Conservation (phyloP, 345 rosid genomes). For the Rhodamnia argentea region DNA sequence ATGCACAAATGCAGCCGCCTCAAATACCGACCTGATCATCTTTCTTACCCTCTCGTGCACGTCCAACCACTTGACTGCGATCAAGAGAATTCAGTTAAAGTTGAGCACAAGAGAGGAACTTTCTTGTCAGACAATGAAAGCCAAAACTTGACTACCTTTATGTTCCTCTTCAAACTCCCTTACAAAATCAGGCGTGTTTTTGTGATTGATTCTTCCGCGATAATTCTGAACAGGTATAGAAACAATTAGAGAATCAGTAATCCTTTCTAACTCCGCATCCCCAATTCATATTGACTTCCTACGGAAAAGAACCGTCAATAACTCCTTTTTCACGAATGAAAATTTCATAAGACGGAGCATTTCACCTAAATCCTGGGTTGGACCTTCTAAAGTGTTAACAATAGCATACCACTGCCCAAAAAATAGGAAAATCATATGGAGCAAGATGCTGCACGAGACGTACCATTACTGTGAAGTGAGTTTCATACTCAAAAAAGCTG, state of each 20-base stretch:
- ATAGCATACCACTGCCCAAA: neutral
- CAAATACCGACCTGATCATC: slow-evolving; percentile 59
- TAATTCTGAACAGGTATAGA: slow-evolving; percentile 55
- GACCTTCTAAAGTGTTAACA: neutral
- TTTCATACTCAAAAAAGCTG: slow-evolving; percentile 84
- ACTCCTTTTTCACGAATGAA: neutral
- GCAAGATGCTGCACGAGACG: neutral
- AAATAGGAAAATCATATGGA: neutral
- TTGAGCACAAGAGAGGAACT: neutral
- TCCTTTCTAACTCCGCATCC: neutral
- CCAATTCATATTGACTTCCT: neutral
- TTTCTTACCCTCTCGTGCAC: slow-evolving; percentile 53
- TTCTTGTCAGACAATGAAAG: neutral
- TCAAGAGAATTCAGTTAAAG: neutral
- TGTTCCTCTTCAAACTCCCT: slow-evolving; percentile 79
- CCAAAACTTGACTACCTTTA: slow-evolving; percentile 33
- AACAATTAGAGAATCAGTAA: neutral
- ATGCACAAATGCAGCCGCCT: slow-evolving; percentile 75
- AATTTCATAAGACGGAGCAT: neutral
- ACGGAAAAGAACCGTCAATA: neutral
- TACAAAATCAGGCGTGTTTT: slow-evolving; percentile 70
- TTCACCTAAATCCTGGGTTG: neutral
- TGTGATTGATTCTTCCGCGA: slow-evolving; percentile 69
- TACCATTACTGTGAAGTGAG: slow-evolving; percentile 99
- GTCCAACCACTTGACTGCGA: slow-evolving; percentile 72